These are phyloP conservation scores for Calocera cornea DNA, from an alignment of 768 basidiomycete genomes.

Conservation along the genomic window DNA sequence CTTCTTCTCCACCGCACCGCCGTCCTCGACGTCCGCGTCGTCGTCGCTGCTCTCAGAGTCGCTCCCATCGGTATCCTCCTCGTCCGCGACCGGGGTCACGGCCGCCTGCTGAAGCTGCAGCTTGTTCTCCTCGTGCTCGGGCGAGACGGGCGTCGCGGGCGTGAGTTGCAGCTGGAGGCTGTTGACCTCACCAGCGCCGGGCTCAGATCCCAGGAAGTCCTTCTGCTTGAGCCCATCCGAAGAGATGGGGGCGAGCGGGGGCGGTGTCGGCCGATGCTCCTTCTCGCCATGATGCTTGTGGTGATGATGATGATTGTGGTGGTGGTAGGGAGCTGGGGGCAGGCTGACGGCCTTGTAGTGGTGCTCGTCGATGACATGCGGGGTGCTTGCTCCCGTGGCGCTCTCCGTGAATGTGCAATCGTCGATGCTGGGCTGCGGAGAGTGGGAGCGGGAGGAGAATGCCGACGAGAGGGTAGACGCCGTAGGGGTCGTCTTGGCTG, in stretches of 20 bases:
- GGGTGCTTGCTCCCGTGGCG: neutral
- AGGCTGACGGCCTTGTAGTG: slow-evolving; percentile 26
- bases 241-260: neutral
- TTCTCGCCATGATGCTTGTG: neutral
- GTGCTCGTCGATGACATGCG: slow-evolving; percentile 17
- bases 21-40: slow-evolving; percentile 18
- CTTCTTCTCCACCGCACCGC: slow-evolving; percentile 20
- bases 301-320: slow-evolving; percentile 17
- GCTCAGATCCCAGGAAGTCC: neutral
- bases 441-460: neutral
- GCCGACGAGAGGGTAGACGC: neutral
- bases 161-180: neutral
- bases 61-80: slow-evolving; percentile 16
- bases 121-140: neutral
- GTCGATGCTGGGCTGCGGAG: neutral
- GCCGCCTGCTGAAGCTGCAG: neutral
- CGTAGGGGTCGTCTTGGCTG: neutral
- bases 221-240: neutral
- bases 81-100: slow-evolving; percentile 9
- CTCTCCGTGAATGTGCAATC: neutral
- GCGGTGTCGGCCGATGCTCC: neutral
- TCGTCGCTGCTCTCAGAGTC: slow-evolving; percentile 14
- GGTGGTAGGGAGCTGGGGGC: slow-evolving; percentile 23
- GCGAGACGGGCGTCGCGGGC: neutral
- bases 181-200: neutral